Conservation (phyloP, 2,329 filamentous ascomycete species). For the Blastomyces silverae region DNA sequence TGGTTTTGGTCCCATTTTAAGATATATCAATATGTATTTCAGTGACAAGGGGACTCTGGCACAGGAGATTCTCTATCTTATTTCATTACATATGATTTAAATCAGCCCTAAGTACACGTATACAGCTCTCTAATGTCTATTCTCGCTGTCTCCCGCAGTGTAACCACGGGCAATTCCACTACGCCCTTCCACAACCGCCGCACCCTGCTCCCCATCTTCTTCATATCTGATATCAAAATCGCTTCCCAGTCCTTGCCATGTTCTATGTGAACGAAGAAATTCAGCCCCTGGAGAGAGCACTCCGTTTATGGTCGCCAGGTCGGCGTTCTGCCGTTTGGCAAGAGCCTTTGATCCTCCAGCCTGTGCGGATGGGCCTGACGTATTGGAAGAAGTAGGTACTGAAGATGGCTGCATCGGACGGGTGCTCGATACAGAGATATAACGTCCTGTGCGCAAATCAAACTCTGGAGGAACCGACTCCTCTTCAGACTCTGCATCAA, state of each 20-base stretch:
- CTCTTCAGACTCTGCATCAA: constrained; percentile 55
- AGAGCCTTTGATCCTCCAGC: constrained; percentile 47
- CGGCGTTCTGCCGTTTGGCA: constrained; percentile 58
- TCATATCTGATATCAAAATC: constrained; percentile 64
- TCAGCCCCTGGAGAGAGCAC: constrained; percentile 88
- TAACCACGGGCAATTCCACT: constrained; percentile 87
- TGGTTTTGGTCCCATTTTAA: no score
- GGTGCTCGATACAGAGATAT: constrained; percentile 70
- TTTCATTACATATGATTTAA: background rate
- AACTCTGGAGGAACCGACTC: constrained; percentile 74
- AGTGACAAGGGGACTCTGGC: no score
- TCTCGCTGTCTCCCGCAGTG: constrained; percentile 57
- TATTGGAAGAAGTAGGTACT: constrained; percentile 27
- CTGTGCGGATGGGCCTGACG: constrained; percentile 27
- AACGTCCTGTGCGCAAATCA: constrained; percentile 78
- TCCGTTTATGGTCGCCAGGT: constrained; percentile 74
- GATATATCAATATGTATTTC: no score
- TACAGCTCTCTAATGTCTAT: constrained; percentile 26
- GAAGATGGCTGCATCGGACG: constrained; percentile 38
- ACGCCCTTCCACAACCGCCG: constrained; percentile 69
- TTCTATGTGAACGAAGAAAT: constrained; percentile 71
- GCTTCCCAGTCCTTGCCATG: constrained; percentile 85
- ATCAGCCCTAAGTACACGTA: background rate
- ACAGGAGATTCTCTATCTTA: background rate
- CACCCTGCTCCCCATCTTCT: constrained; percentile 42